Conservation (phyloP, 768 basidiomycete species). For the Tricholoma flavovirens region DNA sequence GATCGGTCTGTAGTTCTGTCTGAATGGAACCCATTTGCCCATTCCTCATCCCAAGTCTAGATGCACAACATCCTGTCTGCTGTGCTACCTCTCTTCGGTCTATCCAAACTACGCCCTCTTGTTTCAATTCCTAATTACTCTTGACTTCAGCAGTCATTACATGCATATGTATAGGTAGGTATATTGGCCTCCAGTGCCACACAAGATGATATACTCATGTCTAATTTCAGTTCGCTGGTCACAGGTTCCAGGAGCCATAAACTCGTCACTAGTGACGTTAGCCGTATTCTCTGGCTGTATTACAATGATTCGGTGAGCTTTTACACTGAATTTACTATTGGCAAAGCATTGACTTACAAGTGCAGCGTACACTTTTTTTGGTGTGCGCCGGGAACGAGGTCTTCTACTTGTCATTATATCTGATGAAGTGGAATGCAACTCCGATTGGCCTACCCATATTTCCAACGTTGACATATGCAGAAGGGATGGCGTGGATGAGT, state of each 20-base stretch:
- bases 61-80: slow-evolving; percentile 91
- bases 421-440: slow-evolving; percentile 76
- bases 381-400: slow-evolving; percentile 95
- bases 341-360: not conserved
- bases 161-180: slow-evolving; percentile 99
- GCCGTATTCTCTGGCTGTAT: slow-evolving; percentile 85
- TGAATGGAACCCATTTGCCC: not conserved
- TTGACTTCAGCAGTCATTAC: slow-evolving; percentile 98
- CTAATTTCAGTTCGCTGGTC: slow-evolving; percentile 70
- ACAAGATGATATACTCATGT: slow-evolving; percentile 9
- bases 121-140: slow-evolving; percentile 93
- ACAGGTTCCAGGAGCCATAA: slow-evolving; percentile 95
- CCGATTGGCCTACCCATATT: slow-evolving; percentile 52
- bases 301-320: slow-evolving; percentile 85
- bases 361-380: slow-evolving; percentile 78
- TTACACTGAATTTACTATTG: not conserved
- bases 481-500: slow-evolving; percentile 56
- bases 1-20: slow-evolving; percentile 64
- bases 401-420: slow-evolving; percentile 93
- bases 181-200: slow-evolving; percentile 6
- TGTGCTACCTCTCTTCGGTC: slow-evolving; percentile 88
- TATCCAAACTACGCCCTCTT: slow-evolving; percentile 81
- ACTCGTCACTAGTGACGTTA: slow-evolving; percentile 86
- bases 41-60: slow-evolving; percentile 33
- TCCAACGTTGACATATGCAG: slow-evolving; percentile 63